phyloP scores from a whole-genome alignment of 805 yeast species.

The Candida easanensis region DNA sequence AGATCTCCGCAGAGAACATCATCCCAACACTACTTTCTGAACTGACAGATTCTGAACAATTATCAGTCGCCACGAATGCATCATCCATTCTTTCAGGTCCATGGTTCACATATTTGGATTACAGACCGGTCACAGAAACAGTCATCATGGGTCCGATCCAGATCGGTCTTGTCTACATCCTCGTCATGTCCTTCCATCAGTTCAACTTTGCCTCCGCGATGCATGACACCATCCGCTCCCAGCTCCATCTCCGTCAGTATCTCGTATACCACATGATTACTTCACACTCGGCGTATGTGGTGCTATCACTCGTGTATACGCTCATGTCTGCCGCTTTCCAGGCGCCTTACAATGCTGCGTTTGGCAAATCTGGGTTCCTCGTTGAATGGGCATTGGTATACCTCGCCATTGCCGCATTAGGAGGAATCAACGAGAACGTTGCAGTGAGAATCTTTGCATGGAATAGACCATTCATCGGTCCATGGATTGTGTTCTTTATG shows the following conservation, averaged over 20 bases:
- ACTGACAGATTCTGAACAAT: constrained; percentile 11
- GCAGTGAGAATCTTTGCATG: constrained; percentile 46
- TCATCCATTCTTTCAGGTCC: constrained; percentile 20
- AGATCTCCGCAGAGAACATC: constrained; percentile 22
- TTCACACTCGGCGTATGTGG: constrained; percentile 37
- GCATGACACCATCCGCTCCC: constrained; percentile 32
- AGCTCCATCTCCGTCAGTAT: constrained; percentile 32
- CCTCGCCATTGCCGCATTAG: constrained; percentile 65
- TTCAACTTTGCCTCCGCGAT: constrained; percentile 52
- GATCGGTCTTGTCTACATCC: constrained; percentile 63
- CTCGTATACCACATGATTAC: constrained; percentile 42
- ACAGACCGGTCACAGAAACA: constrained; percentile 40
- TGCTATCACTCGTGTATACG: constrained; percentile 52
- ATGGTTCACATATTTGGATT: constrained; percentile 33
- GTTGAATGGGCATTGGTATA: constrained; percentile 62
- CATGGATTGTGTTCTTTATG: constrained; percentile 68
- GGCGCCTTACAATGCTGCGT: constrained; percentile 46
- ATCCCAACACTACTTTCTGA: constrained; percentile 11
- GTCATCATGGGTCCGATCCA: constrained; percentile 58
- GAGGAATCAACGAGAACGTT: constrained; percentile 61
- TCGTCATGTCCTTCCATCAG: constrained; percentile 68
- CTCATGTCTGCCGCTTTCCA: constrained; percentile 62
- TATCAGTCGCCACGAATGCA: constrained; percentile 25
- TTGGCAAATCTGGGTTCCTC: constrained; percentile 62
- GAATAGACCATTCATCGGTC: constrained; percentile 63